Base-by-base conservation (phyloP, 805 yeast genomes). In the Nakazawaea siamensis region DNA sequence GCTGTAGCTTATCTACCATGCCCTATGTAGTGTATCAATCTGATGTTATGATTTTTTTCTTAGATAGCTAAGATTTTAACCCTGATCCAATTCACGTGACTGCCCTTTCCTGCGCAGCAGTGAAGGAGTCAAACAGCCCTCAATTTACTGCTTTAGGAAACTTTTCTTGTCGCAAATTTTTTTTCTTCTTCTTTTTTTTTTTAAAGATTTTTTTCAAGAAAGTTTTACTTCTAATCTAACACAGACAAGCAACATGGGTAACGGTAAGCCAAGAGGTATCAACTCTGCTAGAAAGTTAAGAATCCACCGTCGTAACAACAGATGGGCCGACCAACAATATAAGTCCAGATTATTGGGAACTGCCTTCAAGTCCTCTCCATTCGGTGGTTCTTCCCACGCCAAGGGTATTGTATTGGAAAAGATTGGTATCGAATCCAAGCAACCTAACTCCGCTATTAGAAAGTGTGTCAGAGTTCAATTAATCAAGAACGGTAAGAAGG, bases 401-500 rank as follows among this genome's bases (percentile, higher is more conserved):
- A 90, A 90, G 78, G 99, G 99, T 68, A 92, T 92, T 62, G 99
- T 92, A 52, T 84, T 92, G 66, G 99, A 92, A 79, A 92, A 92
- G 74, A 81, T 90, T 60, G 99, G 99, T 78, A 81, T 92, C 70
- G 97, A 92, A 79, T 94, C 99, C 68, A 92, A 92, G 76, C 99
- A 92, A 79, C 99, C 99, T 73, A 92, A 92, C 94, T 92, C 98
- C 60, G 99, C 98, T 74, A 90, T 92, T 66, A 92, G 98, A 84
- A 92, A 92, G 82, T 94, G 98, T 84, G 99, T 92, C 70, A 87
- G 97, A 83, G 99, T 92, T 50, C 97, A 92, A 78, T 83, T 92
- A 64, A 90, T 92, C 80, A 92, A 92, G 85, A 92, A 92, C 85
- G 97, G 98, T 78, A 92, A 90, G 83, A 90, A 85, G 76, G 98